Conservation (phyloP, 768 basidiomycete species). For the Russula foetens region DNA sequence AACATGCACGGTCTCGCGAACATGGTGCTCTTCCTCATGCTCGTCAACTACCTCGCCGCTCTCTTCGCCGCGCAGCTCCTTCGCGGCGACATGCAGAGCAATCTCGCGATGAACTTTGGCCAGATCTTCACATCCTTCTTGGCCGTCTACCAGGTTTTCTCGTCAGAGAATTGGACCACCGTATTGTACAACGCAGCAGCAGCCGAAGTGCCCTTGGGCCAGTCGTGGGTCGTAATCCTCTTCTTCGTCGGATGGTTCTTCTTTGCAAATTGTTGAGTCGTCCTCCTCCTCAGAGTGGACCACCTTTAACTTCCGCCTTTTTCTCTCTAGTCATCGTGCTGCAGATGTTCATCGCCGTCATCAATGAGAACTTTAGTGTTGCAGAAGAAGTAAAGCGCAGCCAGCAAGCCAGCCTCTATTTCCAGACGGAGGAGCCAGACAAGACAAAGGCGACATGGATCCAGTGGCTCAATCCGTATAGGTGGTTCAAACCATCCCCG, state of each 20-base stretch:
- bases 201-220: constrained; percentile 57
- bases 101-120: constrained; percentile 60
- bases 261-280: constrained; percentile 78
- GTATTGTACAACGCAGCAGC: constrained; percentile 54
- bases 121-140: constrained; percentile 81
- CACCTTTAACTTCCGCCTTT: not conserved
- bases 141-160: constrained; percentile 82
- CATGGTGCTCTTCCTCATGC: constrained; percentile 84
- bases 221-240: constrained; percentile 59
- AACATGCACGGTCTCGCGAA: constrained; percentile 87
- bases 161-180: constrained; percentile 91
- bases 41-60: constrained; percentile 82
- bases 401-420: constrained; percentile 68
- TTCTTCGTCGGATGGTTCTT: constrained; percentile 82
- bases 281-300: not conserved
- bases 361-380: constrained; percentile 91
- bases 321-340: constrained; percentile 64
- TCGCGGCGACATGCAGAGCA: constrained; percentile 63
- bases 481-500: constrained; percentile 69
- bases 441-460: constrained; percentile 53
- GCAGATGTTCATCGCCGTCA: constrained; percentile 96
- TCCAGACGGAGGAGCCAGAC: constrained; percentile 46
- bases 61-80: constrained; percentile 78
- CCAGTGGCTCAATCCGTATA: constrained; percentile 75
- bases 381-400: constrained; percentile 86